Conservation (phyloP, 768 basidiomycete genomes). For the Polyporus arcularius region DNA sequence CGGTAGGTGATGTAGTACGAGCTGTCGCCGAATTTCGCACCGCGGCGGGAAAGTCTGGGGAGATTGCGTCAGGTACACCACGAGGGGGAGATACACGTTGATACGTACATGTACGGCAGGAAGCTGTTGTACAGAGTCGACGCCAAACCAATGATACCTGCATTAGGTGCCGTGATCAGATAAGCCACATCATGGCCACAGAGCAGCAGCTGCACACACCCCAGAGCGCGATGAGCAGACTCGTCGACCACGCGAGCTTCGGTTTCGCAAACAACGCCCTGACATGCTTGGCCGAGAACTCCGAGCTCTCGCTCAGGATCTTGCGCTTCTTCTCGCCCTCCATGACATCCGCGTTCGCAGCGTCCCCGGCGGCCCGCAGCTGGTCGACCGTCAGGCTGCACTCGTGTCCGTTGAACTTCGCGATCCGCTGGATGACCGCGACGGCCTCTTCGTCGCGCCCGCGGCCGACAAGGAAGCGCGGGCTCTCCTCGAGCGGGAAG, state of each 20-base stretch:
- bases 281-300: constrained; percentile 46
- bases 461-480: constrained; percentile 56
- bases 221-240: constrained; percentile 50
- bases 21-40: constrained; percentile 37
- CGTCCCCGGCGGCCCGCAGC: constrained; percentile 37
- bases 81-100: too few species aligned
- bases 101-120: constrained; percentile 38
- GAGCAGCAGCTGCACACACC: constrained; percentile 34
- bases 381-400: constrained; percentile 46
- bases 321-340: background rate
- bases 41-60: constrained; percentile 34
- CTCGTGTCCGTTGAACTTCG: constrained; percentile 49
- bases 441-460: constrained; percentile 56
- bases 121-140: constrained; percentile 41
- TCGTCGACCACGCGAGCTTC: constrained; percentile 67
- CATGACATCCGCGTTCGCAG: constrained; percentile 18
- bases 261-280: constrained; percentile 62
- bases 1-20: constrained; percentile 38
- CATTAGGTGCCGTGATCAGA: too few species aligned
- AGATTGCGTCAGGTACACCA: constrained; percentile 4
- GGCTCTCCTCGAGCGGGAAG: constrained; percentile 58
- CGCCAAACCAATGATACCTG: constrained; percentile 37
- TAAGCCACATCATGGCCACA: too few species aligned
- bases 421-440: constrained; percentile 48
- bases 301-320: constrained; percentile 43